phyloP scores from a whole-genome alignment of 805 yeast species.

The Brettanomyces sp. region DNA sequence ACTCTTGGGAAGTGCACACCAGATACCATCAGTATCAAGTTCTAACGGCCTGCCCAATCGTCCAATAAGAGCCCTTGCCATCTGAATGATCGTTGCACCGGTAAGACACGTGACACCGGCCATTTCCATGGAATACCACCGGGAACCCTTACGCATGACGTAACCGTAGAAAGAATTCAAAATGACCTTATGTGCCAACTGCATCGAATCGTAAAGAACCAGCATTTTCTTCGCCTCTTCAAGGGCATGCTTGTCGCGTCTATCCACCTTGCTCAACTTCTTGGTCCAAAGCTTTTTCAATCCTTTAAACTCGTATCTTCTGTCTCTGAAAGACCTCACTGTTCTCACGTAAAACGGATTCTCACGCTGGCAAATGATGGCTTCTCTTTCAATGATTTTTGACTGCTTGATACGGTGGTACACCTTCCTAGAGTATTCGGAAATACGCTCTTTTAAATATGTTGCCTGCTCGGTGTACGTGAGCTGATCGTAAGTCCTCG shows the following conservation, averaged over 20 bases:
- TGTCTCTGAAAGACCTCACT: conserved; percentile 87
- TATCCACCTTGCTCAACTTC: conserved; percentile 48
- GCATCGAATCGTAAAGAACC: conserved; percentile 87
- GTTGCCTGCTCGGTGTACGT: conserved; percentile 69
- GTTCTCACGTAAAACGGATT: conserved; percentile 96
- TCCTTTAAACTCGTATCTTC: conserved; percentile 92
- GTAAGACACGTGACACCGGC: conserved; percentile 98
- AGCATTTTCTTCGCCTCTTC: conserved; percentile 95
- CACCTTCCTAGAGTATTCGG: conserved; percentile 78
- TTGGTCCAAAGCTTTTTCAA: conserved; percentile 92
- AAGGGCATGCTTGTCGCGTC: conserved; percentile 45
- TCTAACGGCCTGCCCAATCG: conserved; percentile 92
- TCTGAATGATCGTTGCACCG: conserved; percentile 95
- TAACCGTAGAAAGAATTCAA: conserved; percentile 95
- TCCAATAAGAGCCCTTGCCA: conserved; percentile 89
- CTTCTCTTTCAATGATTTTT: conserved; percentile 79
- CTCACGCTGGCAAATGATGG: conserved; percentile 94
- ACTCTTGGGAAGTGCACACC: conserved; percentile 93
- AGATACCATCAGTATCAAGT: conserved; percentile 97
- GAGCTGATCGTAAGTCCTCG: conserved; percentile 65
- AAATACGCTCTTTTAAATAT: conserved; percentile 63
- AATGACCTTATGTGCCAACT: conserved; percentile 94
- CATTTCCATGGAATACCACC: conserved; percentile 99
- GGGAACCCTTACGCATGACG: conserved; percentile 97
- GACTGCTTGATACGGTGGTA: conserved; percentile 76